These are phyloP conservation scores for Cymbopogon citratus DNA, from an alignment of 176 grass and related monocot genomes.

Conservation along the genomic window DNA sequence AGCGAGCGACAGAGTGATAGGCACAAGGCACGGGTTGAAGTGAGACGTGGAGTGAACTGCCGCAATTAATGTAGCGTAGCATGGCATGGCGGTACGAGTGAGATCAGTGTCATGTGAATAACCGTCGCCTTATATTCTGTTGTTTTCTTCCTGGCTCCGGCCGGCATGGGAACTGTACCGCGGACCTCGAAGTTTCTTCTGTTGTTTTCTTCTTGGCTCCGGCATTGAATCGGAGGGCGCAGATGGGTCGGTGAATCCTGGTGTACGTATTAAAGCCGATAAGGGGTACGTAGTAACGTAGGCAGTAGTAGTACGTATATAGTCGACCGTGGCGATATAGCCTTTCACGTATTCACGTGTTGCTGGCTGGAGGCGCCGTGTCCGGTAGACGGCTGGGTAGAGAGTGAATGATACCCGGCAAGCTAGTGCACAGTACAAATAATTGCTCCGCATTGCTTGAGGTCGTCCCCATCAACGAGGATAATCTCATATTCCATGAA, in stretches of 20 bases:
- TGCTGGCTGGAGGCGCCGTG: neutral
- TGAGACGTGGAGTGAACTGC: neutral
- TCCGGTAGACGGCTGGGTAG: neutral
- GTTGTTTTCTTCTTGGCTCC: no score
- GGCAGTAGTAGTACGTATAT: no score
- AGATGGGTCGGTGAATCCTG: no score
- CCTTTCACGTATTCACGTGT: constrained; percentile 12
- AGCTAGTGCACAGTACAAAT: neutral
- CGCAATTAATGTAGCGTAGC: neutral
- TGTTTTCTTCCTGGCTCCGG: no score
- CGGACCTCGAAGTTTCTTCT: no score
- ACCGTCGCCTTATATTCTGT: neutral
- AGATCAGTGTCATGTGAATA: constrained; percentile 26
- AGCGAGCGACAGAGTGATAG: neutral
- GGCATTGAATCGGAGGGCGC: no score
- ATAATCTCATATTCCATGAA: neutral
- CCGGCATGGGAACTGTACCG: no score
- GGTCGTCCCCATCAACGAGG: neutral
- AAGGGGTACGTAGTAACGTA: no score
- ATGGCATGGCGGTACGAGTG: neutral
- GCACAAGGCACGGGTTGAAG: neutral
- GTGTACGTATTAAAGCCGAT: no score
- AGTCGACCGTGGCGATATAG: no score
- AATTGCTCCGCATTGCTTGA: neutral
- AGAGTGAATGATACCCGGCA: no score